These are phyloP conservation scores for Eucommia ulmoides DNA, from an alignment of 257 asterid genomes.

Conservation along the genomic window DNA sequence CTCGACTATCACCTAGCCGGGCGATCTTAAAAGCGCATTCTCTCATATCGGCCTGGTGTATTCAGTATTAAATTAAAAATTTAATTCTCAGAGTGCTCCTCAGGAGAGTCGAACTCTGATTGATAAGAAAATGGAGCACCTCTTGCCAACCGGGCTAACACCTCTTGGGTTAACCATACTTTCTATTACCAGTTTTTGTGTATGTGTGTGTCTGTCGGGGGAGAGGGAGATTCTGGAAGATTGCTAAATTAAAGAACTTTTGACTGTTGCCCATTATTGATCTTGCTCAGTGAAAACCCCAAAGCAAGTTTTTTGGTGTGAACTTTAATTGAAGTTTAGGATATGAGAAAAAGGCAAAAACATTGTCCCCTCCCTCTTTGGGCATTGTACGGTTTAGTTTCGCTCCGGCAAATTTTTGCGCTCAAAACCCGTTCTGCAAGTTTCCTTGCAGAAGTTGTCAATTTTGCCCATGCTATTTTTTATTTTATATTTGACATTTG, in stretches of 20 bases:
- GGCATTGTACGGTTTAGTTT: not conserved
- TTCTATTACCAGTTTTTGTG: not conserved
- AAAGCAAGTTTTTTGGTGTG: too few species aligned
- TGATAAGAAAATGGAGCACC: not conserved
- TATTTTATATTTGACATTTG: too few species aligned
- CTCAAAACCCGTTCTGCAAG: too few species aligned
- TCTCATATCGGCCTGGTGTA: not conserved
- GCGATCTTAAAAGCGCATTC: not conserved
- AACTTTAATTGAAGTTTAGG: not conserved
- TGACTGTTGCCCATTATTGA: not conserved
- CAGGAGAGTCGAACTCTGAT: not conserved
- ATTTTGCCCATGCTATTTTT: too few species aligned
- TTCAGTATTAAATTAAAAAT: too few species aligned
- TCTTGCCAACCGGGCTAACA: not conserved
- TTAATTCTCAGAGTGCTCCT: not conserved
- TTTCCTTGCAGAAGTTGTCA: too few species aligned
- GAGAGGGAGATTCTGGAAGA: too few species aligned
- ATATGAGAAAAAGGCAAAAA: not conserved
- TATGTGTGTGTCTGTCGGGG: not conserved
- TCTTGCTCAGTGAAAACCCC: not conserved
- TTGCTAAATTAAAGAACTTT: not conserved
- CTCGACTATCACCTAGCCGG: too few species aligned
- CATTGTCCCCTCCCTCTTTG: not conserved
- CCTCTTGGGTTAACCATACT: not conserved
- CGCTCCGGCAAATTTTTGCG: too few species aligned